Base-by-base conservation (phyloP, 73 alveolate genomes). In the Tetrahymena elliotti region DNA sequence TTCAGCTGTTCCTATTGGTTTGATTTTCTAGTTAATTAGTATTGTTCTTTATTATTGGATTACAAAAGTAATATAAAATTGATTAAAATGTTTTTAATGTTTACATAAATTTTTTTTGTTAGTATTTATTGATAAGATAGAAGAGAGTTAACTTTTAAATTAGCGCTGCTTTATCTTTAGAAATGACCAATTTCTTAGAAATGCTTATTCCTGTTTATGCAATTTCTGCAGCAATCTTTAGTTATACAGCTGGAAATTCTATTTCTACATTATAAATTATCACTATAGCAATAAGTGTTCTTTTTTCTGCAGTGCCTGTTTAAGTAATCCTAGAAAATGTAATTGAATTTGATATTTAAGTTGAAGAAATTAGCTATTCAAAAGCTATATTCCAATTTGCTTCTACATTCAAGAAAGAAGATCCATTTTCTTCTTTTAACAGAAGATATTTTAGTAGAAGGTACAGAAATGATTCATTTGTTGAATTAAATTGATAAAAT, bases 41-140 rank as follows among this genome's bases (percentile, higher is more conserved):
- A 35, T 94, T 12, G n/a, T 38, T 33, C n/a, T 94, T 24, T 94
- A 83, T 94, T 94, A 94, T 40, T 94, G 96, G 96, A 84, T 83
- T 83, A 84, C 92, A 18, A 94, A 94, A 40, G 88, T 68, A 68
- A 68, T n/a, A 68, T 2, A 20, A 53, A 8, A 13, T 4, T 53
- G 1, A n/a, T 3, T n/a, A 3, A 53, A 6, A 53, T 13, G 2
- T 53, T 53, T 1, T 12, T n/a, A 53, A 53, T n/a, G 3, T 53
- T 18, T 68, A 68, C n/a, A n/a, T 31, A 22, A 4, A 68, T 24
- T 68, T 27, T 4, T 68, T 27, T 10, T 27, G n/a, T 68, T 68
- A 68, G 88, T 94, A 94, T 24, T 27, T 34, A 7, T 83, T 94
- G n/a, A 68, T 94, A 38, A 94, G 94, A 31, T 22, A 35, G 6